phyloP scores from a whole-genome alignment of 805 yeast genomes.

The Yamadazyma takamatsuzukensis region DNA sequence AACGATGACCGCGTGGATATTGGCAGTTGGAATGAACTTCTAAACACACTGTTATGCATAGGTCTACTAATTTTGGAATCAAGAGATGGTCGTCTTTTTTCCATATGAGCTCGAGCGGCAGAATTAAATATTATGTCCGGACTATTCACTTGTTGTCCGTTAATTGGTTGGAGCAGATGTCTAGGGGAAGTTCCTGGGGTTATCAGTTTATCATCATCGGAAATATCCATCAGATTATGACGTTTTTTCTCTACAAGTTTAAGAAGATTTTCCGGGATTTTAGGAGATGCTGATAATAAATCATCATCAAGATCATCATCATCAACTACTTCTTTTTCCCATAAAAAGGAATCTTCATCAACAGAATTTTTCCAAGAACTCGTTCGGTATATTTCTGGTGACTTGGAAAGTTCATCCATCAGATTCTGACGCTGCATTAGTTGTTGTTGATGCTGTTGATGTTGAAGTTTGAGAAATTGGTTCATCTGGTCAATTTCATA shows the following conservation, averaged over 20 bases:
- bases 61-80: constrained; percentile 27
- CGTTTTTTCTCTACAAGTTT: constrained; percentile 48
- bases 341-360: constrained; percentile 16
- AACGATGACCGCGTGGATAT: constrained; percentile 8
- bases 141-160: not conserved
- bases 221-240: constrained; percentile 13
- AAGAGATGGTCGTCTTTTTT: constrained; percentile 29
- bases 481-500: constrained; percentile 31
- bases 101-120: constrained; percentile 18
- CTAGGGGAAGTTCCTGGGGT: constrained; percentile 33
- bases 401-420: constrained; percentile 2
- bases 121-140: constrained; percentile 2
- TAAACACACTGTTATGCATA: constrained; percentile 14
- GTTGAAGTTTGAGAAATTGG: constrained; percentile 16
- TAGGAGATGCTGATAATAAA: constrained; percentile 59
- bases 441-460: constrained; percentile 7
- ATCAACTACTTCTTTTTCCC: constrained; percentile 24
- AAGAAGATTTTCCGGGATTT: constrained; percentile 59
- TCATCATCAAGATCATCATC: constrained; percentile 45
- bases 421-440: too few relatives aligned
- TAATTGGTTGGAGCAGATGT: too few relatives aligned
- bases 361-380: constrained; percentile 10
- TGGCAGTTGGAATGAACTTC: constrained; percentile 13
- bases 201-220: constrained; percentile 21
- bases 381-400: constrained; percentile 9